Evolutionary conservation across 106 monocot species (phyloP).

Genomic region (Platanthera zijinensis): DNA sequence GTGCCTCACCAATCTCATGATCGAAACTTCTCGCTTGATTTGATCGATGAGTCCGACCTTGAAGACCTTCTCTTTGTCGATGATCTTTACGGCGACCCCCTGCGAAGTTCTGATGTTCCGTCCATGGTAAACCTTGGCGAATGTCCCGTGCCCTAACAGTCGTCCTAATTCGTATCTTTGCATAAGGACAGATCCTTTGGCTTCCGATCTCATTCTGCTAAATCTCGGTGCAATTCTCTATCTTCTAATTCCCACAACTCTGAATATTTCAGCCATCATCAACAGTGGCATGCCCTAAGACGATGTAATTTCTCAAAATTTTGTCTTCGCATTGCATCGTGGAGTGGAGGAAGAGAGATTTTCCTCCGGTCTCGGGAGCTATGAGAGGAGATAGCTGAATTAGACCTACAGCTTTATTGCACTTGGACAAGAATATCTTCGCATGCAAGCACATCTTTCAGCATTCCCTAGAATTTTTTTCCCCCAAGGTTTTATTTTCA

Average conservation of each 20-base stretch:
- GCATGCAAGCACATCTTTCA: constrained; percentile 41
- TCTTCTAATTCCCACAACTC: background rate
- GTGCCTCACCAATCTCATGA: constrained; percentile 35
- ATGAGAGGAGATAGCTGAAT: constrained; percentile 10
- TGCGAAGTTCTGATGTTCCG: constrained; percentile 21
- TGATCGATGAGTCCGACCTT: constrained; percentile 37
- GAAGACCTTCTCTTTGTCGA: constrained; percentile 37
- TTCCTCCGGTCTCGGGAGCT: constrained; percentile 18
- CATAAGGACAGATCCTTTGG: constrained; percentile 23
- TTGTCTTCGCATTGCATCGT: background rate
- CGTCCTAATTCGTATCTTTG: constrained; percentile 24
- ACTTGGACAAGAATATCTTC: constrained; percentile 20
- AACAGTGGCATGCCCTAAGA: constrained; percentile 16
- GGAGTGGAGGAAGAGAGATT: background rate
- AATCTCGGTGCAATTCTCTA: background rate
- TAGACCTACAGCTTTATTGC: constrained; percentile 10
- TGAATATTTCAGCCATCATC: constrained; percentile 25
- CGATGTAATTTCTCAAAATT: constrained; percentile 6
- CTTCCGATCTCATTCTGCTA: constrained; percentile 14
- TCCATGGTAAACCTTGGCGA: constrained; percentile 29
- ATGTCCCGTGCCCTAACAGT: constrained; percentile 24
- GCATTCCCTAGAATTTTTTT: constrained; percentile 31
- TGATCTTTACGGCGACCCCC: constrained; percentile 33
- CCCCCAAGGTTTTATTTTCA: background rate
- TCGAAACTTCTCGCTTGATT: constrained; percentile 38